These are phyloP conservation scores for Cercospora zeae-maydis DNA, from an alignment of 2,329 filamentous ascomycete genomes.

Conservation along the genomic window DNA sequence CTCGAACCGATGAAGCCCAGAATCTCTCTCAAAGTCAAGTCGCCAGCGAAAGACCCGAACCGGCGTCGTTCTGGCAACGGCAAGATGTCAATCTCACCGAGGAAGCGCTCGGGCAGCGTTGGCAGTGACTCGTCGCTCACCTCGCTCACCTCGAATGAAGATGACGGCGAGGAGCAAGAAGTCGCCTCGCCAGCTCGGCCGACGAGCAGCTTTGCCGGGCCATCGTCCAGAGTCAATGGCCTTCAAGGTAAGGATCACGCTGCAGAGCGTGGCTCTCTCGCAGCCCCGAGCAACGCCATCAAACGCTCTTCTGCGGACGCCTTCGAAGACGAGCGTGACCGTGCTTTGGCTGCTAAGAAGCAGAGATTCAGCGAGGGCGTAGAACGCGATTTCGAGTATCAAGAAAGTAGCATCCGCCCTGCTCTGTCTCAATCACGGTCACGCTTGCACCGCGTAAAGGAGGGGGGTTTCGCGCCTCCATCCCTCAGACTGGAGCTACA, in stretches of 20 bases:
- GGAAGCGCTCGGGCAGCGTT: conserved; percentile 26
- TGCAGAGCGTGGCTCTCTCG: conserved; percentile 30
- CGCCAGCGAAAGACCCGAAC: conserved; percentile 24
- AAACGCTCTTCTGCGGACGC: conserved; percentile 39
- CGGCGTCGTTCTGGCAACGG: conserved; percentile 20
- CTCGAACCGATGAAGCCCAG: conserved; percentile 28
- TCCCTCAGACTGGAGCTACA: conserved; percentile 25
- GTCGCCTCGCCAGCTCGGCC: conserved; percentile 17
- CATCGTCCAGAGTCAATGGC: conserved; percentile 20
- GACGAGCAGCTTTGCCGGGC: conserved; percentile 8
- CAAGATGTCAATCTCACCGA: conserved; percentile 29
- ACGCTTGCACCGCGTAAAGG: conserved; percentile 21
- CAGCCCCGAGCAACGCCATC: conserved; percentile 21
- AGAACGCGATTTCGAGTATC: conserved; percentile 29
- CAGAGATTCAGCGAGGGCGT: conserved; percentile 33
- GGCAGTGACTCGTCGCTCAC: conserved; percentile 35
- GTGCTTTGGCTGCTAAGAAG: conserved; percentile 34
- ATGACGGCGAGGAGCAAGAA: conserved; percentile 28
- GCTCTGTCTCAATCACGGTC: conserved; percentile 16
- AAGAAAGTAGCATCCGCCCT: conserved; percentile 36
- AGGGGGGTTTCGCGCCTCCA: conserved; percentile 24
- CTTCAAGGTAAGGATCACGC: conserved; percentile 30
- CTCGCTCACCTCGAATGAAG: conserved; percentile 36
- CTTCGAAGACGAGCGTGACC: conserved; percentile 31
- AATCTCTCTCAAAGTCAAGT: conserved; percentile 34